Conservation (phyloP, 116 monocot genomes). For the Papilionanthe hybrid region DNA sequence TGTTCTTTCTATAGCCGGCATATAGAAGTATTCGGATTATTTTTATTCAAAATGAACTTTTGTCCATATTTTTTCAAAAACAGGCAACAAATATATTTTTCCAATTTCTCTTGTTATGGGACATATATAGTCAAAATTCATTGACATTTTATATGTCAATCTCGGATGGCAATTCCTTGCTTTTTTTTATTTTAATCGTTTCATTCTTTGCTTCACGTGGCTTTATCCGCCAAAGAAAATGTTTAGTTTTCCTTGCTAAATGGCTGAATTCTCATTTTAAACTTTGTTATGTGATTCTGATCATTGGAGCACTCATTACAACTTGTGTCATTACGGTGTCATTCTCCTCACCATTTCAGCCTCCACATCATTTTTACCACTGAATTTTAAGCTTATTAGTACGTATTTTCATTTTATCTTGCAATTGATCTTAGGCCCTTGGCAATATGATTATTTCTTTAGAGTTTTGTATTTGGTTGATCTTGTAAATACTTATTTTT, state of each 20-base stretch:
- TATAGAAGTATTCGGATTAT: no score
- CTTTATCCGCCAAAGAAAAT: not conserved
- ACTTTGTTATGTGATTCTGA: not conserved
- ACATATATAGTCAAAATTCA: no score
- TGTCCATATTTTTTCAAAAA: not conserved
- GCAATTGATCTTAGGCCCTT: not conserved
- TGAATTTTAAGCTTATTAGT: not conserved
- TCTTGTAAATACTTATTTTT: not conserved
- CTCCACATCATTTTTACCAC: not conserved
- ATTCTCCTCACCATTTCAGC: not conserved
- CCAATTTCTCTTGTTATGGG: no score
- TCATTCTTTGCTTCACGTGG: not conserved
- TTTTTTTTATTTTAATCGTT: no score
- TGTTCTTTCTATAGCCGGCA: no score
- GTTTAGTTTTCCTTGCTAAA: not conserved
- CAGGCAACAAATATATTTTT: no score
- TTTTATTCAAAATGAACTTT: no score
- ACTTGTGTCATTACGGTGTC: not conserved
- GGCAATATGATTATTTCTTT: constrained; percentile 2
- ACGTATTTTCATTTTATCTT: not conserved
- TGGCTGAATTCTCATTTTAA: not conserved
- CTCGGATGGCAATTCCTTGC: no score
- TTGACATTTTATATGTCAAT: no score
- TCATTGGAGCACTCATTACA: not conserved
- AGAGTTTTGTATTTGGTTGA: not conserved